Evolutionary conservation across 2,329 filamentous ascomycete species (phyloP), one percentile per base, ranked within the genome.

Genomic region (Intubia oerlemansii): DNA sequence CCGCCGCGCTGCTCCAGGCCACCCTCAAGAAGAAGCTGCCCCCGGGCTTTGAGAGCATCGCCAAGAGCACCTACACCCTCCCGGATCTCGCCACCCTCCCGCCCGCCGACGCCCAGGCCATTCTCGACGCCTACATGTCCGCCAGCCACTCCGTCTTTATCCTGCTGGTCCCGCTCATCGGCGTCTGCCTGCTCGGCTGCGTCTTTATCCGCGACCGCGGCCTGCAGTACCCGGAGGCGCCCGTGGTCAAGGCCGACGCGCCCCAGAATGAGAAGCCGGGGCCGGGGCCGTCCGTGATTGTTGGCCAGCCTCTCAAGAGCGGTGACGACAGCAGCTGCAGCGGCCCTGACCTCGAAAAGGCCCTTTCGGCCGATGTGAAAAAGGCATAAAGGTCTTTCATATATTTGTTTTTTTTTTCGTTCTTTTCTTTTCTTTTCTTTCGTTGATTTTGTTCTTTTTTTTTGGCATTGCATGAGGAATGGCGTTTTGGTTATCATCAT

Each of bases 91-190:
- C 41, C 12, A 7, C 16, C 19, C 36, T n/a, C 28, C 13, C 10
- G 4, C n/a, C n/a, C n/a, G 28, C 22, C 7, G 32, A 29, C 10
- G 21, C 17, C 10, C 16, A 39, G 32, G 28, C 38, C 21, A 33
- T 47, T 4, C 25, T 38, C 1, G 32, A 36, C n/a, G 34, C 36
- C 2, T 36, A 38, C 25, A 36, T 38, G 41, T 46, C 48, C 9
- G 66, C 61, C 1, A 66, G 57, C 13, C 51, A 53, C 17, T 52
- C 55, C 0, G 63, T 71, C 0, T 72, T 71, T 34, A 56, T 62
- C 16, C 42, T 67, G 22, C 63, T 63, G 41, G 53, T 62, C 0
- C 64, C 65, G 0, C 36, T 69, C 4, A 57, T 65, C 8, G 61
- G 53, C 0, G 25, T 55, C 0, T 65, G 59, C 34, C 46, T 69